Conservation (phyloP, 2,329 filamentous ascomycete genomes). For the Fusarium brevicatenulatum region DNA sequence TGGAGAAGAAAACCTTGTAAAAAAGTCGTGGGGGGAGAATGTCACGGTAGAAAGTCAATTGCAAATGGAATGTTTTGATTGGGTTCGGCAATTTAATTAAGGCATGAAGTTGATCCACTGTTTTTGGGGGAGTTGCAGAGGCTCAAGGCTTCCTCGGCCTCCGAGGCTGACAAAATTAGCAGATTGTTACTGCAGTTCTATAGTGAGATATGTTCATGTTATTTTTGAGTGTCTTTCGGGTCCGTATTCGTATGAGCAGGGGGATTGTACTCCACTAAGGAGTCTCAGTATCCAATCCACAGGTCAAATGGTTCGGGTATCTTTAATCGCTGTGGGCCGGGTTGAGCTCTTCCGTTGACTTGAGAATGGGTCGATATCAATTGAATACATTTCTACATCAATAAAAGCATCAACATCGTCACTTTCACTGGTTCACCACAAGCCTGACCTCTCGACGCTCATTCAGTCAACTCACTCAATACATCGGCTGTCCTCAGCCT, state of each 20-base stretch:
- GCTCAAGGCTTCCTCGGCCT: not conserved
- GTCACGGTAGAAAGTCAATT: not conserved
- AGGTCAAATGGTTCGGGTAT: not conserved
- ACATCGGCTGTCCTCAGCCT: too few relatives aligned
- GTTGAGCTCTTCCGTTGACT: conserved; percentile 22
- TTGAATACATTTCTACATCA: not conserved
- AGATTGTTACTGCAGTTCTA: rapidly evolving
- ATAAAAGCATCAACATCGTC: not conserved
- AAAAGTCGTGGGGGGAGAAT: not conserved
- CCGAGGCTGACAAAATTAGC: not conserved
- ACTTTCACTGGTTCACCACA: too few relatives aligned
- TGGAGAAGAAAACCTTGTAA: conserved; percentile 7
- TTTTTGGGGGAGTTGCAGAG: not conserved
- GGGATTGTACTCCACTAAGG: not conserved
- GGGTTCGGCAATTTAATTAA: not conserved
- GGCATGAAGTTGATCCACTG: not conserved
- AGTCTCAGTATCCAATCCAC: not conserved
- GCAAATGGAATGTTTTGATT: not conserved
- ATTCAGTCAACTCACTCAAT: too few relatives aligned
- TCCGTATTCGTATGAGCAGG: conserved; percentile 10
- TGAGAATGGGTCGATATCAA: conserved; percentile 32
- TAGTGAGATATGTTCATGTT: rapidly evolving
- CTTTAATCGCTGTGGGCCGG: conserved; percentile 29
- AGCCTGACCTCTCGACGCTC: too few relatives aligned
- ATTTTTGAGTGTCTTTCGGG: not conserved